Evolutionary conservation across 306 rosid species (phyloP).

Genomic region (Lupinus albus): DNA sequence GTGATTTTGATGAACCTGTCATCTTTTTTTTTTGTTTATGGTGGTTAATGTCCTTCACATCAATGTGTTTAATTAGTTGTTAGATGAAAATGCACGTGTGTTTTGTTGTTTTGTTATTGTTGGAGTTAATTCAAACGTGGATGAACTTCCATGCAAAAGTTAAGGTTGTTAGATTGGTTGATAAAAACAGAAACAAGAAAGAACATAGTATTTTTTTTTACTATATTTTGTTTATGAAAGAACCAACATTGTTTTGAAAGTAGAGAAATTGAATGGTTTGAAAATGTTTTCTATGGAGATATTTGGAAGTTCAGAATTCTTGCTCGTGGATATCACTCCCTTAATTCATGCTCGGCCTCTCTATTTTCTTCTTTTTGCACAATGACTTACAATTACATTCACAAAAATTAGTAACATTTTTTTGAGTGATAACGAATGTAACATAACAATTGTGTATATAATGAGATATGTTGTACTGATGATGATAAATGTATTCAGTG

Average conservation of each 20-base stretch:
- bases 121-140: neutral
- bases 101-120: neutral
- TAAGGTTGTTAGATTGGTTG: constrained; percentile 10
- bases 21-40: neutral
- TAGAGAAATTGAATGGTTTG: constrained; percentile 45
- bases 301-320: constrained; percentile 27
- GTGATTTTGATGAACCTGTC: constrained; percentile 45
- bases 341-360: constrained; percentile 59
- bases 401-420: constrained; percentile 7
- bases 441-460: too few relatives aligned
- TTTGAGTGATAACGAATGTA: too few relatives aligned
- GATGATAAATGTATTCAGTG: too few relatives aligned
- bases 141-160: constrained; percentile 9
- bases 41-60: neutral
- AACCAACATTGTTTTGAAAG: constrained; percentile 1
- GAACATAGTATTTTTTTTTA: neutral
- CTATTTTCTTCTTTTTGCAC: neutral
- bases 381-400: neutral
- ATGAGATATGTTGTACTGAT: too few relatives aligned
- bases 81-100: neutral
- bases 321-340: constrained; percentile 38
- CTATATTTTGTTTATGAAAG: too few relatives aligned
- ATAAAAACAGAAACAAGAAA: neutral
- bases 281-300: constrained; percentile 34
- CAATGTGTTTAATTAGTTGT: neutral